These are phyloP conservation scores for Cercospora beticola DNA, from an alignment of 2,329 filamentous ascomycete genomes.

Conservation along the genomic window DNA sequence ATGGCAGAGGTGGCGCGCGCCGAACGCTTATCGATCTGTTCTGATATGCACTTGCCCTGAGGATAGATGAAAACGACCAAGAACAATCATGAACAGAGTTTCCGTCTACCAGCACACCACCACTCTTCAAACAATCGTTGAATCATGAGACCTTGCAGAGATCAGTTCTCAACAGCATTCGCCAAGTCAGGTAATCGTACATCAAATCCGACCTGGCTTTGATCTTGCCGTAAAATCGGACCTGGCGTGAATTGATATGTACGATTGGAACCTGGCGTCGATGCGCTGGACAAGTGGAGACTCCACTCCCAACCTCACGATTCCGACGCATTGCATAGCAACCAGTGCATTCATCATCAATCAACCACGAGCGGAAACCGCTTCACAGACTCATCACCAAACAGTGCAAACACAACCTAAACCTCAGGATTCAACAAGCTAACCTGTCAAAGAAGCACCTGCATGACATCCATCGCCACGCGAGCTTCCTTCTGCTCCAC, in stretches of 20 bases:
- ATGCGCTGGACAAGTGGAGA: slow-evolving; percentile 1
- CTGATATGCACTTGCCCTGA: not conserved
- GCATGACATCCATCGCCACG: not conserved
- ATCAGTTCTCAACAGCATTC: not conserved
- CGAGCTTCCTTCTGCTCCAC: not conserved
- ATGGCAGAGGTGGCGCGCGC: not conserved
- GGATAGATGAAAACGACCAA: not conserved
- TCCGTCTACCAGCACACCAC: not conserved
- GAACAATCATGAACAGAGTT: not conserved
- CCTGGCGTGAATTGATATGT: not conserved
- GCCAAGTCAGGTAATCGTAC: not conserved
- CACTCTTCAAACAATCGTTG: not conserved
- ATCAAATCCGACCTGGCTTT: not conserved
- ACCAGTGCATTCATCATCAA: not conserved
- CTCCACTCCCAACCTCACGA: not conserved
- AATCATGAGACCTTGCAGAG: not conserved
- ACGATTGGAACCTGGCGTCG: slow-evolving; percentile 3
- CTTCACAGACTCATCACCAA: not conserved
- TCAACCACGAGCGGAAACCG: not conserved
- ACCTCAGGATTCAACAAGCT: not conserved
- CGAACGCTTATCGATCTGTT: not conserved
- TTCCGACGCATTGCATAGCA: not conserved
- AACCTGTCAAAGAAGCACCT: not conserved
- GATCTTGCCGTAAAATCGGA: not conserved
- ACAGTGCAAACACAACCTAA: not conserved